These are phyloP conservation scores for Claviceps fusiformis DNA, from an alignment of 2,329 filamentous ascomycete genomes.

Conservation along the genomic window DNA sequence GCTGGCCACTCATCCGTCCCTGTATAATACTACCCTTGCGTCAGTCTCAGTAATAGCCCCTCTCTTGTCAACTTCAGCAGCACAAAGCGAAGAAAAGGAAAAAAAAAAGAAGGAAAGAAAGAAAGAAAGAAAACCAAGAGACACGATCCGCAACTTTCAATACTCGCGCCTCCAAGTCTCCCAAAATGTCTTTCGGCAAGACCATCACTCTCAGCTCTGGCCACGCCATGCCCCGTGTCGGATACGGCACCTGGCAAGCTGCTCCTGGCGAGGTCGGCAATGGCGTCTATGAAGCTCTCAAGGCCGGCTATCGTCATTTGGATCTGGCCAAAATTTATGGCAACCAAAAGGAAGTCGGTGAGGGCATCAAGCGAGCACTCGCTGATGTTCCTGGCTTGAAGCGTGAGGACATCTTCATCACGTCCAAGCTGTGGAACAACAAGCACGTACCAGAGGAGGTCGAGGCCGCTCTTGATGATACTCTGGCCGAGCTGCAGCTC, in stretches of 20 bases:
- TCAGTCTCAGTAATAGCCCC: not conserved
- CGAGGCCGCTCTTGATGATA: conserved; percentile 39
- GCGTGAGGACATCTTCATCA: conserved; percentile 45
- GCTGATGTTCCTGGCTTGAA: conserved; percentile 36
- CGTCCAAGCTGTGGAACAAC: conserved; percentile 54
- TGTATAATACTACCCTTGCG: not conserved
- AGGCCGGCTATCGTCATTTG: conserved; percentile 51
- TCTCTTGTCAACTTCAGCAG: not conserved
- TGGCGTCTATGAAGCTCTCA: conserved; percentile 51
- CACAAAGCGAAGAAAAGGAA: not conserved
- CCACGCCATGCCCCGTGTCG: conserved; percentile 48
- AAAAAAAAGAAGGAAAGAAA: not conserved
- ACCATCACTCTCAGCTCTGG: conserved; percentile 50
- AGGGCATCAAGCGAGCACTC: conserved; percentile 36
- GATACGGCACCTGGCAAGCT: conserved; percentile 55
- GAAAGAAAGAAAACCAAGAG: no score
- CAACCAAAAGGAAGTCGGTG: conserved; percentile 48
- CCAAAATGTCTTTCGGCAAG: conserved; percentile 39
- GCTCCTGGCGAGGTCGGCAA: conserved; percentile 48
- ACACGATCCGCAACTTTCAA: not conserved
- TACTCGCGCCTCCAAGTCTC: not conserved
- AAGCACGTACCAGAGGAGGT: conserved; percentile 46
- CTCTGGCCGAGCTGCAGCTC: conserved; percentile 39
- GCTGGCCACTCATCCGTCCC: not conserved
- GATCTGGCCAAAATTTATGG: conserved; percentile 41